Evolutionary conservation across 1,139 yeast genomes (phyloP).

Genomic region (Schizosaccharomyces versatilis): DNA sequence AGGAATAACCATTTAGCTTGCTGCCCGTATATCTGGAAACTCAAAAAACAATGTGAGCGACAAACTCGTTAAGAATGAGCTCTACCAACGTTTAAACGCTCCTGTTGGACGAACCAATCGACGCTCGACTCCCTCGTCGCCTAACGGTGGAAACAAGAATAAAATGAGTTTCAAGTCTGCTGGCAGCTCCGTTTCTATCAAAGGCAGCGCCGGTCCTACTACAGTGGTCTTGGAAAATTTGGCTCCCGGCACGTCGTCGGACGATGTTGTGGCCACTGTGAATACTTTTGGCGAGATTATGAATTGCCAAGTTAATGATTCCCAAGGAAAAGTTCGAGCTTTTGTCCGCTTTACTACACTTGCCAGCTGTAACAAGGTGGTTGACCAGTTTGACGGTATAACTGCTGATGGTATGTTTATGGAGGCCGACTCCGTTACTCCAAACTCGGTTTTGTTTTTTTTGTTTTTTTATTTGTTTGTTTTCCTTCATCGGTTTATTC

Average conservation of each 20-base stretch:
- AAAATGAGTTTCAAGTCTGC: not conserved
- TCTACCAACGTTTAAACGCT: not conserved
- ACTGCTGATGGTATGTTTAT: not conserved
- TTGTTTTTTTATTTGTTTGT: too few species aligned
- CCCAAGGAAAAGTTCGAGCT: not conserved
- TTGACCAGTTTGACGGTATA: not conserved
- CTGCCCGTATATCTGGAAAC: not conserved
- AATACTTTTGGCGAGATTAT: not conserved
- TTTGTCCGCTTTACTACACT: not conserved
- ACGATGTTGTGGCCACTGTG: constrained; percentile 1
- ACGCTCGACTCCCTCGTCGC: not conserved
- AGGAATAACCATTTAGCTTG: not conserved
- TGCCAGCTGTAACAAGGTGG: not conserved
- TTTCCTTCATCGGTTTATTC: too few species aligned
- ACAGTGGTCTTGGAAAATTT: constrained; percentile 1
- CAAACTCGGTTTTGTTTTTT: too few species aligned
- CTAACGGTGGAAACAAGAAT: not conserved
- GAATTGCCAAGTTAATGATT: not conserved
- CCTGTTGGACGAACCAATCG: not conserved
- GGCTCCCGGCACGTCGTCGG: constrained; percentile 3
- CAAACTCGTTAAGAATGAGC: not conserved
- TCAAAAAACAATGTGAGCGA: not conserved
- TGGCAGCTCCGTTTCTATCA: not conserved
- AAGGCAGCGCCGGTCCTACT: constrained; percentile 2
- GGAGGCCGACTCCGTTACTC: too few species aligned